phyloP scores from a whole-genome alignment of 176 grass and related monocot species.

The Elymus sibiricus region DNA sequence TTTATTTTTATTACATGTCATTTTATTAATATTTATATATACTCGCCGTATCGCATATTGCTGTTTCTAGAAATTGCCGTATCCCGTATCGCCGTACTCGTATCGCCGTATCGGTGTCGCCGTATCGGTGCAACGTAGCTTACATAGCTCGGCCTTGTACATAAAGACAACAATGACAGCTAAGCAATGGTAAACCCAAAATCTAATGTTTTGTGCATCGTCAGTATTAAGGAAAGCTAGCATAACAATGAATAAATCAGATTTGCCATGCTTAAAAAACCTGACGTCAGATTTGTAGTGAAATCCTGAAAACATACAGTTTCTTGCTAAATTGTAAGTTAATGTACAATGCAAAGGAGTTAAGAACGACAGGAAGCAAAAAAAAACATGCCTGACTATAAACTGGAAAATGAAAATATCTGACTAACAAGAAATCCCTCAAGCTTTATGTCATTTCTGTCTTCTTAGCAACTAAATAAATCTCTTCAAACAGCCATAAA shows the following conservation, averaged over 20 bases:
- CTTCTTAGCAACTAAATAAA: neutral
- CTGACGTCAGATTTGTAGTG: no score
- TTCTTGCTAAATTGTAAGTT: neutral
- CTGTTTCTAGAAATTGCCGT: no score
- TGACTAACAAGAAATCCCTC: neutral
- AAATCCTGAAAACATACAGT: neutral
- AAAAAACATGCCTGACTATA: neutral
- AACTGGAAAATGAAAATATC: neutral
- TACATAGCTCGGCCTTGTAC: neutral
- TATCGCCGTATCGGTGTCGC: no score
- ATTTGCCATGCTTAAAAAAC: no score
- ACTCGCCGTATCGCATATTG: no score
- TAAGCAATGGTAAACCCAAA: neutral
- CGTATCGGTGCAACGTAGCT: no score
- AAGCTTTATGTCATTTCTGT: neutral
- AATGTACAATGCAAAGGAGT: neutral
- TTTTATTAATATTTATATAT: no score
- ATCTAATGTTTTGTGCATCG: neutral
- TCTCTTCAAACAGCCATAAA: neutral
- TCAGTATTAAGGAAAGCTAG: conserved; percentile 1
- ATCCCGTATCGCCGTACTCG: no score
- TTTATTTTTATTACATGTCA: no score
- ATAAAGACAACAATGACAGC: neutral
- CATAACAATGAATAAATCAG: conserved; percentile 9
- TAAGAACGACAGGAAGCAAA: neutral